Evolutionary conservation across 225 moss, liverwort and hornwort species (phyloP), one percentile per base, ranked within the genome.

Genomic region (Sphagnum tenellum): DNA sequence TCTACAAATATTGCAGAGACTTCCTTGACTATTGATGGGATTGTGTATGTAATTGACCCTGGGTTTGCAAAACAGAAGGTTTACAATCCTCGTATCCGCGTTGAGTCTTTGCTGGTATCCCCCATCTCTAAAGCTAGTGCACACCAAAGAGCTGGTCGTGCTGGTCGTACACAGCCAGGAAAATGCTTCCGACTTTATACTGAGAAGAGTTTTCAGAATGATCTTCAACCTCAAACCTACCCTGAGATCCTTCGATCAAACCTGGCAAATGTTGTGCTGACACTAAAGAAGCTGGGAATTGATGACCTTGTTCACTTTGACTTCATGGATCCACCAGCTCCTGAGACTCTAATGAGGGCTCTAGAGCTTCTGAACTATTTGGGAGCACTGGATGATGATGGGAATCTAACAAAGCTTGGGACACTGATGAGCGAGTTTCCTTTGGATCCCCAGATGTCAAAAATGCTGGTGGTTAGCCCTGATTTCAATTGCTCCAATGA

Each of bases 251-350:
- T 95, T 72, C 80, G 92, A 55, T 91, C 95, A 46, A 95, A 95
- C 64, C 66, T 95, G 44, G 95, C 95, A 47, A 95, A 88, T 67
- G 82, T 82, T 12, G 96, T 98, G 51, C 85, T 98, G 4, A 98
- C 83, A 1, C 78, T 98, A 50, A 98, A 98, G 64, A 98, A 98
- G 67, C 62, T 98, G 72, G 96, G 96, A 8, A 98, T 98, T 45
- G 96, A 98, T 67, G 96, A 98, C 70, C 90, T 93, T 62, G 96
- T 92, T 2, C 96, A 98, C 72, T 98, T 98, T 14, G 96, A 98
- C 71, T 98, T 98, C 50, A 98, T 98, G 96, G 96, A 98, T 65
- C 96, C 92, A 7, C 96, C 96, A 45, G 96, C 96, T 14, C 96
- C 96, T 5, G 87, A 84, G 67, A 88, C 83, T 5, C 62, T 88